Evolutionary conservation across 192 early-diverging fungal species (phyloP).

Genomic region (Mortierella alpina): DNA sequence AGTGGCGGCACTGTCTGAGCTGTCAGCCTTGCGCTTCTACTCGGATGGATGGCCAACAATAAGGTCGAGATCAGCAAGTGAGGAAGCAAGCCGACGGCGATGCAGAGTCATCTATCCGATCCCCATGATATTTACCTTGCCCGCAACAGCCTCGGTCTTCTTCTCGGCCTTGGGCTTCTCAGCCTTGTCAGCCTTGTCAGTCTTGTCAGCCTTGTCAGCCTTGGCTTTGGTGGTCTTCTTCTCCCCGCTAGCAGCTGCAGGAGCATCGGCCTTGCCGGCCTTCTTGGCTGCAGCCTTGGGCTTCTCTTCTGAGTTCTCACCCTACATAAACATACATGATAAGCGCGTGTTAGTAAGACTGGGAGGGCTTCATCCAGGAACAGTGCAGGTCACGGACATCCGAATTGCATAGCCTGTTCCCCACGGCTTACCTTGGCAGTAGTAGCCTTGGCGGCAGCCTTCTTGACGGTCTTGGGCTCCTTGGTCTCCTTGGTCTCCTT

Average conservation of each 20-base stretch:
- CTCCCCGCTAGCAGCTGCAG: constrained; percentile 6
- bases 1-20: constrained; percentile 13
- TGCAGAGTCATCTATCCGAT: neutral
- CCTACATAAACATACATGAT: neutral
- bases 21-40: constrained; percentile 48
- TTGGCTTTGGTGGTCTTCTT: constrained; percentile 20
- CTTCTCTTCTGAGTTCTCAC: constrained; percentile 42
- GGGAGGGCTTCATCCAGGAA: too few relatives aligned
- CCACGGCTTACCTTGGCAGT: constrained; percentile 12
- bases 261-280: constrained; percentile 38
- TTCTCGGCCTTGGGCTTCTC: constrained; percentile 15
- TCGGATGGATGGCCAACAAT: neutral
- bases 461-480: constrained; percentile 19
- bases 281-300: constrained; percentile 47
- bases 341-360: neutral
- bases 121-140: constrained; percentile 25
- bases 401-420: neutral
- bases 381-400: neutral
- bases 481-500: constrained; percentile 15
- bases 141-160: constrained; percentile 38
- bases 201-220: constrained; percentile 23
- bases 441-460: constrained; percentile 19
- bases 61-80: neutral
- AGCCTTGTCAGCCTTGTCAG: neutral
- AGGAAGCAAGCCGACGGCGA: neutral